Base-by-base conservation (phyloP, 148 eudicot species). In the Cornus controversa region DNA sequence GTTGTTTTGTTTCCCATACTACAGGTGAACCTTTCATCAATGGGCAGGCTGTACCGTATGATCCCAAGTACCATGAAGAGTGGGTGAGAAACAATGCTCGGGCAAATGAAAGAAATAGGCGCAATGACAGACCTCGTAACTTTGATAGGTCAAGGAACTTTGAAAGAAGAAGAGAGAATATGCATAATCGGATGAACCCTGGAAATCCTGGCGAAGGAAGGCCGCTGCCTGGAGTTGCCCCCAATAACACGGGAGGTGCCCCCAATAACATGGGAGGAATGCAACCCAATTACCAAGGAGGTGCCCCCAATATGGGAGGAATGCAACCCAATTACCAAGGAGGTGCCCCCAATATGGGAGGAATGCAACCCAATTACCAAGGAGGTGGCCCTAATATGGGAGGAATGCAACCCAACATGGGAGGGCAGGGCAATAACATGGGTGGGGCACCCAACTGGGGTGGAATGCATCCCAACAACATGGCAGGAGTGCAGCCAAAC, bases 21-120 rank as follows among this genome's bases (percentile, higher is more conserved):
- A 80, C 86, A 95, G 99, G 99, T 74, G 99, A 95, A 80, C 99
- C 99, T 31, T 91, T 96, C 76, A 96, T 96, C 36, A 79, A 96
- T 69, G 99, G 99, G 6, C 82, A 87, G 75, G 97, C 99, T 58
- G 98, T 91, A 27, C 99, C 99, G 29, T 96, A 96, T 81, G 99
- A 96, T 75, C 98, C 99, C 0, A 96, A 90, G 83, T 96, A 96
- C 66, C 99, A 96, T 65, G 98, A 88, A 72, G 98, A 93, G 70
- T 96, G 99, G 99, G 90, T 91, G 82, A 93, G 94, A 77, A 96
- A 96, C 90, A 96, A 93, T 73, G 88, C 92, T 2, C 89, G 92
- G 65, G 99, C 99, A 40, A 85, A 82, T 79, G 99, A 95, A 60
- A 88, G 99, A 58, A 95, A 93, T 79, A 87, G 90, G 80, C 94